Evolutionary conservation across 2,329 filamentous ascomycete genomes (phyloP).

Genomic region (Ophiostoma angusticollis): DNA sequence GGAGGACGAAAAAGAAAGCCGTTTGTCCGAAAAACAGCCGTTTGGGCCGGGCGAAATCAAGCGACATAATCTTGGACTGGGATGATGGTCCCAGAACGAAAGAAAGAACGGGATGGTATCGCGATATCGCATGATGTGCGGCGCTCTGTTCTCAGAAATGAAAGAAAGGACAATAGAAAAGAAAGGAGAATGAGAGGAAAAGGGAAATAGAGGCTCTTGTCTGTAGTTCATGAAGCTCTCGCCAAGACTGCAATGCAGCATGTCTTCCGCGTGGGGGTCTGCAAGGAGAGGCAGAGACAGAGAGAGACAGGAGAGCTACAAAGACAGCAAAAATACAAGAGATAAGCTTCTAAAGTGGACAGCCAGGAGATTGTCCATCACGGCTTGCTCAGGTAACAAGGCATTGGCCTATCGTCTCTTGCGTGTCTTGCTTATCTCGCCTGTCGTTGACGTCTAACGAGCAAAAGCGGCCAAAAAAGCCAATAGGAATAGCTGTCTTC

Average conservation of each 20-base stretch:
- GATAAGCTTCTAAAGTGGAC: neutral
- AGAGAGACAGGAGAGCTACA: neutral
- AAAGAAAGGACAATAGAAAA: neutral
- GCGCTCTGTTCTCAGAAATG: too few relatives aligned
- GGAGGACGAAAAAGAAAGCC: slow-evolving; percentile 5
- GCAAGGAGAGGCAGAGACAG: neutral
- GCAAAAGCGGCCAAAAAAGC: too few relatives aligned
- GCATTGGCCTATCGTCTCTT: too few relatives aligned
- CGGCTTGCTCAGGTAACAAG: too few relatives aligned
- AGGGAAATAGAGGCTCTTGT: too few relatives aligned
- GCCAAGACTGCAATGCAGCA: neutral
- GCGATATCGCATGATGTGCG: too few relatives aligned
- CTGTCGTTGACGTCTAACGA: too few relatives aligned
- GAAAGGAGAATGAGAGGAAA: neutral
- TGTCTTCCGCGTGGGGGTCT: slow-evolving; percentile 1
- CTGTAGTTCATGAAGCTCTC: neutral
- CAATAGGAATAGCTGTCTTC: too few relatives aligned
- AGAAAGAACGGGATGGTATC: too few relatives aligned
- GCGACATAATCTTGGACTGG: neutral
- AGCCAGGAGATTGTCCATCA: neutral
- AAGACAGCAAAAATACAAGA: neutral
- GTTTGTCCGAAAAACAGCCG: slow-evolving; percentile 14
- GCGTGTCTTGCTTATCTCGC: too few relatives aligned
- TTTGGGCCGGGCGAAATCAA: slow-evolving; percentile 13
- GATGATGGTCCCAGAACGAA: too few relatives aligned